A percentile compares a stretch with the other conserved stretches of the same genome.
These are phyloP conservation scores for Ophiostoma sp. DNA, from an alignment of 2,329 filamentous ascomycete species.

Conservation along the genomic window DNA sequence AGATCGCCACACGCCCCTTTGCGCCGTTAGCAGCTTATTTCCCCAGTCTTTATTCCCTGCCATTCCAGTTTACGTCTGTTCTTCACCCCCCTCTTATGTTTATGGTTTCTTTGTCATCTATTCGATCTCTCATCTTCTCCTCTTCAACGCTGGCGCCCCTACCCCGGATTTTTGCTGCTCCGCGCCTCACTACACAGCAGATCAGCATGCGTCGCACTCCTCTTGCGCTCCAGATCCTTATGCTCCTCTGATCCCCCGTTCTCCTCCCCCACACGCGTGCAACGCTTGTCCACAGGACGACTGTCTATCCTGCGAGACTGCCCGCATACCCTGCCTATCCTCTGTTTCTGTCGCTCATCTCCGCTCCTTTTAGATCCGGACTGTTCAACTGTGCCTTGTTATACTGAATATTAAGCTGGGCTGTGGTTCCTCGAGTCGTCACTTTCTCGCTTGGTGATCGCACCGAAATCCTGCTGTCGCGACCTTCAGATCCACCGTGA, in stretches of 20 bases:
- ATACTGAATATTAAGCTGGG: not conserved
- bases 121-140: not conserved
- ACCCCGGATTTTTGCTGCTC: slow-evolving; percentile 21
- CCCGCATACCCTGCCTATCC: not conserved
- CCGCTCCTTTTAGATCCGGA: not conserved
- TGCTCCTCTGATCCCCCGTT: not conserved
- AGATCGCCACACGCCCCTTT: not conserved
- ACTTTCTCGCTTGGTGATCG: not conserved
- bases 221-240: not conserved
- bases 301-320: not conserved
- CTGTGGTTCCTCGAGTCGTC: not conserved
- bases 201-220: slow-evolving; percentile 13
- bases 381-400: not conserved
- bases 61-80: not conserved
- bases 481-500: slow-evolving; percentile 33
- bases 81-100: not conserved
- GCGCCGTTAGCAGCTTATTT: slow-evolving; percentile 1
- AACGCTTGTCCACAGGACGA: too few species aligned
- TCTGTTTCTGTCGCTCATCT: not conserved
- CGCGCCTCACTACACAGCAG: slow-evolving; percentile 12
- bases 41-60: not conserved
- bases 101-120: not conserved
- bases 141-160: not conserved
- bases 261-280: not conserved
- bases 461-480: not conserved